phyloP scores from a whole-genome alignment of 805 yeast genomes.

The Blastobotrys mokoenaii region DNA sequence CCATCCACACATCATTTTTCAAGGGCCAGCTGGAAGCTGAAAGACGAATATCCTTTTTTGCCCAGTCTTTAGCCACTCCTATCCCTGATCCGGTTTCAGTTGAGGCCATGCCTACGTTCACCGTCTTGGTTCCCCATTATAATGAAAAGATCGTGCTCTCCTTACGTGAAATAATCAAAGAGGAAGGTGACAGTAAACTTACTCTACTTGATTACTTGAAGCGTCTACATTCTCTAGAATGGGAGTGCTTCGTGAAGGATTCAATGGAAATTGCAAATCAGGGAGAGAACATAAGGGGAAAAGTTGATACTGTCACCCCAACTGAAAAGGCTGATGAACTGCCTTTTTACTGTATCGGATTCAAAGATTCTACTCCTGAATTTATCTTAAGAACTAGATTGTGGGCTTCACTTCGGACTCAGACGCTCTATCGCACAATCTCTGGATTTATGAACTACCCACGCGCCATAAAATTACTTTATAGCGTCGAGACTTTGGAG shows the following conservation, averaged over 20 bases:
- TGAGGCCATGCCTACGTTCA: conserved; percentile 98
- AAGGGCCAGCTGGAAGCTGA: conserved; percentile 97
- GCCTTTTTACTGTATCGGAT: conserved; percentile 94
- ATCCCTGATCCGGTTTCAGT: conserved; percentile 98
- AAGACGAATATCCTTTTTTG: conserved; percentile 98
- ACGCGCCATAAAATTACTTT: conserved; percentile 86
- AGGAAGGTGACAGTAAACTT: conserved; percentile 92
- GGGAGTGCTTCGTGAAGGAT: conserved; percentile 96
- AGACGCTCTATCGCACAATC: conserved; percentile 92
- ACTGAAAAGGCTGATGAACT: conserved; percentile 83
- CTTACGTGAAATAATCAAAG: conserved; percentile 92
- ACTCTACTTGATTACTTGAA: conserved; percentile 89
- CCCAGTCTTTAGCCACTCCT: conserved; percentile 97
- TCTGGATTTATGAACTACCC: conserved; percentile 98
- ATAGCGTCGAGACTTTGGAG: conserved; percentile 92
- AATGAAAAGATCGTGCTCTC: conserved; percentile 88
- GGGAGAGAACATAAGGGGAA: conserved; percentile 19
- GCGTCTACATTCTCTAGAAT: conserved; percentile 91
- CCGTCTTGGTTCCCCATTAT: conserved; percentile 94
- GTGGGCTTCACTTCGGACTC: conserved; percentile 97
- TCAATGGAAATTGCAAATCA: conserved; percentile 84
- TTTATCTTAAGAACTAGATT: conserved; percentile 92
- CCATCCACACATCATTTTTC: conserved; percentile 93
- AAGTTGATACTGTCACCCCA: conserved; percentile 59
- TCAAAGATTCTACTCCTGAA: conserved; percentile 95